These are phyloP conservation scores for Fomitopsis pulvina DNA, from an alignment of 768 basidiomycete species.

Conservation along the genomic window DNA sequence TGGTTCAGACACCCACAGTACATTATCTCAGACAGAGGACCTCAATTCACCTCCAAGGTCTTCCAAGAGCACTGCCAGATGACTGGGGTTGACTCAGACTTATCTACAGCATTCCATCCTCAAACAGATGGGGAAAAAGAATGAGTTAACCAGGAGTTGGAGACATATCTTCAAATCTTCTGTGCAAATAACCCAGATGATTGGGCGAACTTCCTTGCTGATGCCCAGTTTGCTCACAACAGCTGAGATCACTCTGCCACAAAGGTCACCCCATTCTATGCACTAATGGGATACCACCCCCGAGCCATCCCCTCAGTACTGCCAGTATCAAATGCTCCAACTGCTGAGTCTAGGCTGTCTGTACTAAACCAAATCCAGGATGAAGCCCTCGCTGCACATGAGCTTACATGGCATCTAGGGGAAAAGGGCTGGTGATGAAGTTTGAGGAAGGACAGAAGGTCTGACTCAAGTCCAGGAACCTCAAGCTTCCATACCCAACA, in stretches of 20 bases:
- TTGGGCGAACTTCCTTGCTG: slow-evolving; percentile 31
- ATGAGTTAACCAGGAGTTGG: slow-evolving; percentile 31
- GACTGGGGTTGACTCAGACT: slow-evolving; percentile 6
- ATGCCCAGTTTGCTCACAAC: slow-evolving; percentile 37
- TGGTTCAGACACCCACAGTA: slow-evolving; percentile 9
- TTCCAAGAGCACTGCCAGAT: not conserved
- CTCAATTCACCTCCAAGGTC: slow-evolving; percentile 8
- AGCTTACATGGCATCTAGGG: slow-evolving; percentile 23
- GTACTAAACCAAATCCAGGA: slow-evolving; percentile 26
- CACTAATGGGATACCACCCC: slow-evolving; percentile 7
- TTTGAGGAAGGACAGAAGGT: slow-evolving; percentile 29
- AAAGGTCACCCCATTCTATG: slow-evolving; percentile 4
- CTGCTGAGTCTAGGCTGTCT: slow-evolving; percentile 24
- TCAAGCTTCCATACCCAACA: slow-evolving; percentile 33
- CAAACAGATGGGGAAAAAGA: slow-evolving; percentile 35
- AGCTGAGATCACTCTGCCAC: slow-evolving; percentile 28
- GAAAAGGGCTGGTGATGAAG: slow-evolving; percentile 23
- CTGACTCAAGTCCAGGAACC: slow-evolving; percentile 31
- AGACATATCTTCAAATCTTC: slow-evolving; percentile 31
- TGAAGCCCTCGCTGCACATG: slow-evolving; percentile 28
- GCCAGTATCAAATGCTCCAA: slow-evolving; percentile 23
- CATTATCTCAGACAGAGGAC: slow-evolving; percentile 15
- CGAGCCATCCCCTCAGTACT: slow-evolving; percentile 24
- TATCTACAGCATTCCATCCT: slow-evolving; percentile 37
- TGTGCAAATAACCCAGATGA: slow-evolving; percentile 39